phyloP scores from a whole-genome alignment of 2,329 filamentous ascomycete species.

The Periconia sp. region DNA sequence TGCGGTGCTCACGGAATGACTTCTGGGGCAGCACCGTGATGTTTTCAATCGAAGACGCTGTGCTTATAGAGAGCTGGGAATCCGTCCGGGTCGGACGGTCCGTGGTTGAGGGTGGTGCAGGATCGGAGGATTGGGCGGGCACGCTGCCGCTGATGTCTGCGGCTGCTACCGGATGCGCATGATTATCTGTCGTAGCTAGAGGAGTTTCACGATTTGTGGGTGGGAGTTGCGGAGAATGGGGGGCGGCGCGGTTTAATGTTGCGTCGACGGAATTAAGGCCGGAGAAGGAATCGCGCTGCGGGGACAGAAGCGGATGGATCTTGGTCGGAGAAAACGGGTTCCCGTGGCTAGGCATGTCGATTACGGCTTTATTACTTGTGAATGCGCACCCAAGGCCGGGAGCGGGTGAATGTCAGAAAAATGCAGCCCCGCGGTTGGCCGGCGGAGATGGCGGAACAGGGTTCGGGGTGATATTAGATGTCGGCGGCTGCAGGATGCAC shows the following conservation, averaged over 20 bases:
- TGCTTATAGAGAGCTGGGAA: conserved; percentile 29
- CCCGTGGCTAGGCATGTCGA: conserved; percentile 29
- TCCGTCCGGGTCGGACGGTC: conserved; percentile 34
- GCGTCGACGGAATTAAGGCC: conserved; percentile 39
- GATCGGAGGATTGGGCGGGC: conserved; percentile 20
- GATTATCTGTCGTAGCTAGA: conserved; percentile 16
- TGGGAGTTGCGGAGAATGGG: conserved; percentile 28
- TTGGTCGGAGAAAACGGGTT: conserved; percentile 42
- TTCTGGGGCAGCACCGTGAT: conserved; percentile 39
- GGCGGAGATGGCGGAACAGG: conserved; percentile 9
- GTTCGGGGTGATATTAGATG: conserved; percentile 6
- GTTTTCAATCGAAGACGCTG: conserved; percentile 43
- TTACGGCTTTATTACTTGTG: conserved; percentile 9
- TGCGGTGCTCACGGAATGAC: conserved; percentile 46
- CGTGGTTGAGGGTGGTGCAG: conserved; percentile 19
- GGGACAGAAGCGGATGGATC: conserved; percentile 42
- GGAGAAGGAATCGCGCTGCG: conserved; percentile 37
- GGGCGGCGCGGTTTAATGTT: conserved; percentile 26
- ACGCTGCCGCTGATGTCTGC: conserved; percentile 31
- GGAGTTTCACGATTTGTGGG: conserved; percentile 21
- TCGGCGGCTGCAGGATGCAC: conserved; percentile 1
- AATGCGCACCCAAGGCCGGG: conserved; percentile 11
- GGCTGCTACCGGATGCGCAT: conserved; percentile 38
- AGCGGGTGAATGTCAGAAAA: conserved; percentile 6
- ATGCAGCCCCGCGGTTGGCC: background rate